phyloP scores from a whole-genome alignment of 2,329 filamentous ascomycete species.

The Bipolaris cookei region DNA sequence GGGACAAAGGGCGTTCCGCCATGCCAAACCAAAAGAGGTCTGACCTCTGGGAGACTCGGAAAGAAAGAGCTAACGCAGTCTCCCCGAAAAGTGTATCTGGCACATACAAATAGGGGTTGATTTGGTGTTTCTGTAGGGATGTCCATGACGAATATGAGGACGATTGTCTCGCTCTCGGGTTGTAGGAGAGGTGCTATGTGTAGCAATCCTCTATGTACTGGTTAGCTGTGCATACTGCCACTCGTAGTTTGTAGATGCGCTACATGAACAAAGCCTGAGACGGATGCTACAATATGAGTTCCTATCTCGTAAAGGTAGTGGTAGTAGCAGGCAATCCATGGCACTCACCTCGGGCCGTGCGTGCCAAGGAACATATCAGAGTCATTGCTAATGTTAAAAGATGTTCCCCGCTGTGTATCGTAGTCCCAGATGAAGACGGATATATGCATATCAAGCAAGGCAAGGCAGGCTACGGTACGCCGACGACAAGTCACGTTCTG shows the following conservation, averaged over 20 bases:
- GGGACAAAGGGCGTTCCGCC: conserved; percentile 4
- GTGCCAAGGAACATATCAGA: background rate
- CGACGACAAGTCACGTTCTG: conserved; percentile 23
- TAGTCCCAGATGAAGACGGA: conserved; percentile 41
- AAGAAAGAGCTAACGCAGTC: conserved; percentile 1
- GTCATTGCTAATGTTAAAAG: conserved; percentile 25
- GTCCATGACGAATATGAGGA: conserved; percentile 10
- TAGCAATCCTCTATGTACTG: background rate
- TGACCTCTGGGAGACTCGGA: background rate
- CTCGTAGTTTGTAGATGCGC: background rate
- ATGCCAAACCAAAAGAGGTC: background rate
- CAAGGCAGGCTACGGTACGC: conserved; percentile 33
- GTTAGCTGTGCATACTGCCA: conserved; percentile 6
- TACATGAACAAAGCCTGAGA: no score
- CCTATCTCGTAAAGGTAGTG: no score
- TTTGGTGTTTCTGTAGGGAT: background rate
- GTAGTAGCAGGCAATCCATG: background rate
- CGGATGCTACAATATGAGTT: no score
- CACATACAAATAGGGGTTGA: background rate
- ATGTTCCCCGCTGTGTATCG: conserved; percentile 30
- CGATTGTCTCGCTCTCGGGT: conserved; percentile 20
- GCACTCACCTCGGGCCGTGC: background rate
- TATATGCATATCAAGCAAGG: background rate
- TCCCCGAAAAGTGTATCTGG: conserved; percentile 25
- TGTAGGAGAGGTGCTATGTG: conserved; percentile 17